phyloP scores from a whole-genome alignment of 202 grass and related monocot genomes.

The Brachypodium distachyon region DNA sequence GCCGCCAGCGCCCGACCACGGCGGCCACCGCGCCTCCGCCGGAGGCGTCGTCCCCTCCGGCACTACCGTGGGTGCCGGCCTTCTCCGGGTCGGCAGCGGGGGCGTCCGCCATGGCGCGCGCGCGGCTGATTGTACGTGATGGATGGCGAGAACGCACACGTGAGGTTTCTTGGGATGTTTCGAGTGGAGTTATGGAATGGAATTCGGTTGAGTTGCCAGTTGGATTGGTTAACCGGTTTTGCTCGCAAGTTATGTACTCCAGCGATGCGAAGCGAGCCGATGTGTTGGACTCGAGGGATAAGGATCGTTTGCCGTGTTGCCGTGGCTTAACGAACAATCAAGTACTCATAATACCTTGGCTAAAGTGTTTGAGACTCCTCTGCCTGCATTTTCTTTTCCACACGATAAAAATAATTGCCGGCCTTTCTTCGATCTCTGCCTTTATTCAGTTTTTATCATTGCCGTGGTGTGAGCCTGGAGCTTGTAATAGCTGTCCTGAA shows the following conservation, averaged over 20 bases:
- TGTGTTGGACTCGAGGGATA: not conserved
- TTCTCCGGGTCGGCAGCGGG: conserved; percentile 37
- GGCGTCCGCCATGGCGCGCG: not conserved
- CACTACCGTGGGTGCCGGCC: not conserved
- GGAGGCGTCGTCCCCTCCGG: not conserved
- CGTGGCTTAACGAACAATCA: not conserved
- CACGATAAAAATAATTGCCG: too few species aligned
- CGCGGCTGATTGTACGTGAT: too few species aligned
- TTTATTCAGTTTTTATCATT: too few species aligned
- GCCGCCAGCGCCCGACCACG: conserved; percentile 42
- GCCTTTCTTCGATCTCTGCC: too few species aligned
- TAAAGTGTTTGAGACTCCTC: too few species aligned
- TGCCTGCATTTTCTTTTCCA: too few species aligned
- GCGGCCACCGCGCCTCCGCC: conserved; percentile 37
- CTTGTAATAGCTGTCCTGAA: too few species aligned
- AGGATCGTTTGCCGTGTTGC: conserved; percentile 1
- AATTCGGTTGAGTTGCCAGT: not conserved
- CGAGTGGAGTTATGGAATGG: not conserved
- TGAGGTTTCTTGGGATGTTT: not conserved
- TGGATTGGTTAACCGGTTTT: not conserved
- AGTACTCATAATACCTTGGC: not conserved
- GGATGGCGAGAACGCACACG: not conserved
- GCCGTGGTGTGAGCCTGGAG: too few species aligned
- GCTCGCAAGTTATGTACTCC: not conserved
- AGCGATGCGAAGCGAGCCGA: not conserved